Conservation (phyloP, 805 yeast genomes). For the Hanseniaspora hatyaiensis region DNA sequence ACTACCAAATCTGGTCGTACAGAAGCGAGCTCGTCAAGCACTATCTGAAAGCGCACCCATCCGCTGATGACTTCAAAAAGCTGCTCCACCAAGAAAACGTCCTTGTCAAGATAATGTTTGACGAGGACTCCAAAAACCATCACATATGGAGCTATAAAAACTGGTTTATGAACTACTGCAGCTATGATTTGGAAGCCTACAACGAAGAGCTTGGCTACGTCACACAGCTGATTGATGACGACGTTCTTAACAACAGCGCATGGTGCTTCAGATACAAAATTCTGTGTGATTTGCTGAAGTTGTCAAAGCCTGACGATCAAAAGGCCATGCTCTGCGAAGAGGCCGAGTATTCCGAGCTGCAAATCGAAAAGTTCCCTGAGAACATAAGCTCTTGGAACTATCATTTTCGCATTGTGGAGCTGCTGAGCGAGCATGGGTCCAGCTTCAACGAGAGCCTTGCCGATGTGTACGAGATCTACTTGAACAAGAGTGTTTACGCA, state of each 20-base stretch:
- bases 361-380: conserved; percentile 56
- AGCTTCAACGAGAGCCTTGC: conserved; percentile 38
- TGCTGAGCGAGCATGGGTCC: conserved; percentile 21
- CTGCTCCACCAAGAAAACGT: conserved; percentile 49
- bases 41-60: conserved; percentile 8
- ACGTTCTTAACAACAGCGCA: conserved; percentile 80
- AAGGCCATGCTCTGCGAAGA: conserved; percentile 33
- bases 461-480: conserved; percentile 20
- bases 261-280: conserved; percentile 75
- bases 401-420: conserved; percentile 44
- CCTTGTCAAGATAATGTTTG: conserved; percentile 54
- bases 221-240: conserved; percentile 39
- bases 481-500: conserved; percentile 41
- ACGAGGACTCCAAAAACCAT: conserved; percentile 77
- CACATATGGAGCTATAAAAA: conserved; percentile 92
- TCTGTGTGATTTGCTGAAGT: conserved; percentile 29
- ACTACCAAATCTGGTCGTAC: conserved; percentile 96
- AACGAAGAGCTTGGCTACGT: conserved; percentile 43
- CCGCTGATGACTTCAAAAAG: conserved; percentile 24
- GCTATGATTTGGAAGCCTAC: conserved; percentile 29
- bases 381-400: conserved; percentile 85
- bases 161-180: conserved; percentile 59
- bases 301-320: conserved; percentile 16
- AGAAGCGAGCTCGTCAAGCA: conserved; percentile 52
- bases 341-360: conserved; percentile 37